Evolutionary conservation across 371 early-diverging fungal genomes (phyloP).

Genomic region (Lichtheimia hyalospora): DNA sequence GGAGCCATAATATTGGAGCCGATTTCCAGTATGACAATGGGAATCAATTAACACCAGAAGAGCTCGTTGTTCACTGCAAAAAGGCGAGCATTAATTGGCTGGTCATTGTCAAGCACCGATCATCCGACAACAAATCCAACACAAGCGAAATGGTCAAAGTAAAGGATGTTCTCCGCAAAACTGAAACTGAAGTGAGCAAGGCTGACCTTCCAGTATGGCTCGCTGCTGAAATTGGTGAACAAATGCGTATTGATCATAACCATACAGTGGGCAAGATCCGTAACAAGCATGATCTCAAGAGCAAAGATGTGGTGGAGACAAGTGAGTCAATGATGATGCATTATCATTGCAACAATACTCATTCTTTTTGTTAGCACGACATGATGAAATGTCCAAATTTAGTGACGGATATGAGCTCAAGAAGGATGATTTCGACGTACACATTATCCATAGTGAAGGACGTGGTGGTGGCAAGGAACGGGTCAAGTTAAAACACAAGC

Average conservation of each 20-base stretch:
- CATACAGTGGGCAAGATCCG: slow-evolving; percentile 41
- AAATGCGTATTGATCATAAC: slow-evolving; percentile 56
- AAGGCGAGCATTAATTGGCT: slow-evolving; percentile 80
- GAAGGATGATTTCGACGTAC: slow-evolving; percentile 40
- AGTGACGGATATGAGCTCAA: slow-evolving; percentile 35
- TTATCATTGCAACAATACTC: neutral
- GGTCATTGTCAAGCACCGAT: slow-evolving; percentile 70
- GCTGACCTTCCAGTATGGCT: slow-evolving; percentile 61
- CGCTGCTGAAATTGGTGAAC: slow-evolving; percentile 69
- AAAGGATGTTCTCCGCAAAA: slow-evolving; percentile 65
- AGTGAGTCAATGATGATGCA: slow-evolving; percentile 17
- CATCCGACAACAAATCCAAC: slow-evolving; percentile 34
- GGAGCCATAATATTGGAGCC: slow-evolving; percentile 72
- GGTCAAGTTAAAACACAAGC: slow-evolving; percentile 70
- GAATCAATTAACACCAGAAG: slow-evolving; percentile 64
- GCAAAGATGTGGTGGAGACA: slow-evolving; percentile 50
- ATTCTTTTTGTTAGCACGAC: neutral
- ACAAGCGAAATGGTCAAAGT: slow-evolving; percentile 64
- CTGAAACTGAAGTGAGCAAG: slow-evolving; percentile 61
- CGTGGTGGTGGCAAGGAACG: slow-evolving; percentile 35
- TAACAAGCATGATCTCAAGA: slow-evolving; percentile 56
- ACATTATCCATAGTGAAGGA: slow-evolving; percentile 41
- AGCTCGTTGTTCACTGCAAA: slow-evolving; percentile 60
- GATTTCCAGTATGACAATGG: slow-evolving; percentile 78
- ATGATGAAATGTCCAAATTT: slow-evolving; percentile 28